Evolutionary conservation across 768 basidiomycete species (phyloP).

Genomic region (Podaxis carcinomalis): DNA sequence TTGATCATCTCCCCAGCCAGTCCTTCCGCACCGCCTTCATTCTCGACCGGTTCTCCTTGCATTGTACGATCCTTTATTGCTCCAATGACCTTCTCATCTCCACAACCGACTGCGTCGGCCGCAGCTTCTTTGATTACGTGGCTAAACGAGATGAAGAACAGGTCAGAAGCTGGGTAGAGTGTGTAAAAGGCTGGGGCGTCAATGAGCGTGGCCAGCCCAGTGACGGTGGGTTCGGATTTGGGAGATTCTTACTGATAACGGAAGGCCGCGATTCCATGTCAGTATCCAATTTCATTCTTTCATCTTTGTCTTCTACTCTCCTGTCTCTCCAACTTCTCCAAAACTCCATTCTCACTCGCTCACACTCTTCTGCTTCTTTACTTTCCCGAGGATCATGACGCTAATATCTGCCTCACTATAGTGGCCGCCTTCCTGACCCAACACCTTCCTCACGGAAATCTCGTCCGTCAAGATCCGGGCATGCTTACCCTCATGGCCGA

Average conservation of each 20-base stretch:
- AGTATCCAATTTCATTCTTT: conserved; percentile 17
- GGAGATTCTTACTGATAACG: conserved; percentile 54
- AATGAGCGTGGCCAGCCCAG: conserved; percentile 81
- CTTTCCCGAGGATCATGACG: neutral
- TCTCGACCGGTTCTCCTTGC: conserved; percentile 68
- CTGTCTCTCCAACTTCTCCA: neutral
- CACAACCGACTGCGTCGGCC: conserved; percentile 53
- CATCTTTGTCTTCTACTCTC: neutral
- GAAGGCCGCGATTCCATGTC: conserved; percentile 64
- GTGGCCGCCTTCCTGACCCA: conserved; percentile 8
- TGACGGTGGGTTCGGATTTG: conserved; percentile 83
- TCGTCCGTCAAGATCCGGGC: conserved; percentile 4
- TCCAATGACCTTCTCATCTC: conserved; percentile 68
- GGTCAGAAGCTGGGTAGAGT: conserved; percentile 71
- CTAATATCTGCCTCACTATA: neutral
- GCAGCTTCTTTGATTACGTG: conserved; percentile 77
- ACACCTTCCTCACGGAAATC: conserved; percentile 3
- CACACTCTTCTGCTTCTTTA: neutral
- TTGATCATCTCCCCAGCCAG: conserved; percentile 62
- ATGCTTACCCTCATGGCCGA: neutral
- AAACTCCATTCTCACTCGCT: neutral
- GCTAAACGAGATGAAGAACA: conserved; percentile 54
- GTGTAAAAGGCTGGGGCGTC: conserved; percentile 79
- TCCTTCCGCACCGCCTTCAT: conserved; percentile 78
- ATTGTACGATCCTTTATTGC: conserved; percentile 65